Evolutionary conservation across 129 eudicot species (phyloP), one percentile per base, ranked within the genome.

Genomic region (Escallonia rubra): DNA sequence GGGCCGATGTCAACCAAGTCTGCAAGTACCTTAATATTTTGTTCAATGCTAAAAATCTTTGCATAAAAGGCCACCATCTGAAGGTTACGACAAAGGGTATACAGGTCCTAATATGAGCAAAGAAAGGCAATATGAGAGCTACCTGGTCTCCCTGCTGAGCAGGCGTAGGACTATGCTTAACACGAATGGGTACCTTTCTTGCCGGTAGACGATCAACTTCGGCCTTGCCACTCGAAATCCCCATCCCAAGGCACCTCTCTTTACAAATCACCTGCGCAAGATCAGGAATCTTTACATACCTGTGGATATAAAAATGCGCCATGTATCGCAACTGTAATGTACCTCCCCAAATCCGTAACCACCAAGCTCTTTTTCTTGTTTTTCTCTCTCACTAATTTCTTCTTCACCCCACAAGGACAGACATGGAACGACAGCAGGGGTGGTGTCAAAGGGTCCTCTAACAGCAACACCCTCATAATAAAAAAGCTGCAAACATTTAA

Each of bases 341-440:
- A 88, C 96, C 96, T 88, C 96, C 52, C 96, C 96, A 71, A 75
- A 66, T 41, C 96, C 96, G 48, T 88, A 88, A 72, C 96, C 91
- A 53, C 96, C 96, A 61, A 88, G 87, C 74, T 88, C 91, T 69
- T 77, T 78, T 74, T 88, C 96, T 74, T 67, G 88, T 73, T 88
- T 88, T 54, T 88, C 96, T 75, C 96, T 80, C 72, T 82, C 96
- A 10, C 88, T 77, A 72, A 85, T 85, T 72, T 85, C 96, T 75
- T 85, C 96, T 78, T 88, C 96, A 4, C 91, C 88, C 96, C 96
- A 88, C 43, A 82, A 85, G 46, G 85, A 73, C 61, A 88, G 65
- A 57, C 90, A 85, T 9, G 96, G 96, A 72, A 84, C 81, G 46
- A 68, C 79, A 78, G 72, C 80, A n/a, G 91, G 82, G 11, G 83